Evolutionary conservation across 108 stramenopile genomes (phyloP), one percentile per base, ranked within the genome.

Genomic region (Nitzschia sp.): DNA sequence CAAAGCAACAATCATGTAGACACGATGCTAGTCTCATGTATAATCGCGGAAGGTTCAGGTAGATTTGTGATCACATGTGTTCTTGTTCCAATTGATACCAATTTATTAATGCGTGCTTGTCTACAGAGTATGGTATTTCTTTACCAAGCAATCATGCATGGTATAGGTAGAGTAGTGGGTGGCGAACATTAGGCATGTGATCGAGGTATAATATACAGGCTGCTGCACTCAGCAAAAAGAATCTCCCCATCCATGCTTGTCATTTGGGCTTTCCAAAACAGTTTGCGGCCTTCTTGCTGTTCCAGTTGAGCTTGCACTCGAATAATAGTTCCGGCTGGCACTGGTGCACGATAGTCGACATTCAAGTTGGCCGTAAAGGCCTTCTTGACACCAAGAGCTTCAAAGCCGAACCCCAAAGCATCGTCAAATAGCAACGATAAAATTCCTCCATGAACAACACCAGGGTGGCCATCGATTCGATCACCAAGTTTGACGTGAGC

Each of bases 371-470:
- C 80, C 1, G 82, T 86, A 13, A 76, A 54, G 9, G 78, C 77
- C 47, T 41, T 58, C 15, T 47, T 30, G 19, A 79, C 38, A 19
- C 64, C 69, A n/a, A 87, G 33, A 5, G 71, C 80, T 41, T 75
- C 80, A 44, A 58, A 84, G 3, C 50, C 80, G 47, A 53, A 80
- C 41, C 86, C 86, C 45, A 81, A 74, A 26, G 60, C 26, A 71
- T 87, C 86, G 48, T 87, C 86, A 60, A 87, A 75, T 0, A 87
- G 19, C 29, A 87, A 53, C 13, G 80, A 68, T 45, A 81, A 28
- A 15, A 87, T 79, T 2, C 86, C 86, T 6, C 86, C 86, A 52
- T 87, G 86, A 2, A 87, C 86, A 22, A 79, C 61, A 17, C 80
- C 80, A 8, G 19, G 26, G 45, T 87, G 86, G 13, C 86, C 86